Conservation (phyloP, 2,329 filamentous ascomycete genomes). For the Mollisia scopiformis region DNA sequence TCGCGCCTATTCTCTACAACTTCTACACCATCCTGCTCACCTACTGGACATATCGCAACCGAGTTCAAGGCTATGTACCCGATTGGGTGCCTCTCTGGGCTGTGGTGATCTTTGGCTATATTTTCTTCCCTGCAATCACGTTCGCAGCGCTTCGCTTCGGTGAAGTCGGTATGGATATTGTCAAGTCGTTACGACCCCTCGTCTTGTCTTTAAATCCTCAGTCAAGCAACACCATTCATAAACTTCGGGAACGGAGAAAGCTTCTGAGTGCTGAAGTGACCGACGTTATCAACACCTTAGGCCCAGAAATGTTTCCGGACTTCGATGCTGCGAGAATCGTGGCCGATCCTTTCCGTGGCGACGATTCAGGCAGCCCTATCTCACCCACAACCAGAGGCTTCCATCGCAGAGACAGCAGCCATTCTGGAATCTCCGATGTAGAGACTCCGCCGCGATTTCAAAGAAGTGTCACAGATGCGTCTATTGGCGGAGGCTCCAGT, state of each 20-base stretch:
- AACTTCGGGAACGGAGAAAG: slow-evolving; percentile 72
- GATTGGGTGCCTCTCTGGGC: slow-evolving; percentile 79
- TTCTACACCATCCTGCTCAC: slow-evolving; percentile 77
- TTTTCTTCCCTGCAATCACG: slow-evolving; percentile 84
- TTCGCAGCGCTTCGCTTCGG: slow-evolving; percentile 94
- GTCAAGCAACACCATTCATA: slow-evolving; percentile 81
- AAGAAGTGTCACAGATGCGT: slow-evolving; percentile 27
- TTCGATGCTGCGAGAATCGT: slow-evolving; percentile 80
- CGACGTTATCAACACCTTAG: slow-evolving; percentile 90
- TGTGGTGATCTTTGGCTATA: slow-evolving; percentile 73
- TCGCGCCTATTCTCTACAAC: slow-evolving; percentile 81
- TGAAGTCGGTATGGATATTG: slow-evolving; percentile 98
- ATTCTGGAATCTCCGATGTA: slow-evolving; percentile 42
- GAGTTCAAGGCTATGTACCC: slow-evolving; percentile 81
- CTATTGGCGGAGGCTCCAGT: slow-evolving; percentile 33
- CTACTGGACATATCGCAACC: slow-evolving; percentile 78
- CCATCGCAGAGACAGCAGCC: slow-evolving; percentile 51
- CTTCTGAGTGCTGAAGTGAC: slow-evolving; percentile 83
- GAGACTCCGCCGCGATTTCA: slow-evolving; percentile 35
- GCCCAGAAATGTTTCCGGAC: slow-evolving; percentile 96
- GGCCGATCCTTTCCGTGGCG: slow-evolving; percentile 50
- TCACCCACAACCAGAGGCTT: slow-evolving; percentile 27
- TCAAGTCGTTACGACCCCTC: slow-evolving; percentile 90
- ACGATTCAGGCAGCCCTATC: slow-evolving; percentile 24
- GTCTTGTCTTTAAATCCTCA: slow-evolving; percentile 83